Evolutionary conservation across 768 basidiomycete genomes (phyloP), one percentile per base, ranked within the genome.

Genomic region (Tylopilus intermedius): DNA sequence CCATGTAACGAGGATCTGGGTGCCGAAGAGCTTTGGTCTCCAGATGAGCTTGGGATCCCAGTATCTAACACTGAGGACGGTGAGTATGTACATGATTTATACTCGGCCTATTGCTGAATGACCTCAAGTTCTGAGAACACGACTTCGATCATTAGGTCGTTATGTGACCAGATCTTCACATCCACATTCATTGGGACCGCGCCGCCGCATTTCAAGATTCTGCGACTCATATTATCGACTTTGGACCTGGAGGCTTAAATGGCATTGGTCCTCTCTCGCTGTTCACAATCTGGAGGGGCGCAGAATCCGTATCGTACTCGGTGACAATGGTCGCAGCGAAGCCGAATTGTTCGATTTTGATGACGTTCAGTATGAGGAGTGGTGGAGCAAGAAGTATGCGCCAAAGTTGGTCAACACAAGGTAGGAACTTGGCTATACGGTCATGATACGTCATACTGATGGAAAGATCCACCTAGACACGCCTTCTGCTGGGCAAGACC

Each of bases 31-130:
- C 65, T 95, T 22, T 94, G 91, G 90, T 66, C 71, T 22, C 60
- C 77, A 1, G 70, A 74, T 24, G 86, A 90, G 39, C 74, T 98
- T 42, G 78, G 76, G 37, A 87, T 96, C 58, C 83, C 93, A 5
- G 90, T 98, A 18, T 97, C 81, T 70, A 81, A 97, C 69, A 98
- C 94, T 1, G 94, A 95, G 65, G 80, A 87, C 76, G 96, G 94
- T 92, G 61, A 52, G 83, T 75, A 29, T 50, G 49, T 50, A 45
- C 24, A 38, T 54, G 40, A 58, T 45, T 57, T 45, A 67, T 24
- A 63, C 59, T 44, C 11, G 48, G 44, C 40, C 45, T 54, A 38
- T 55, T 43, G 47, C 62, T 70, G 18, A 66, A 45, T 11, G 9
- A 32, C 30, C 15, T 45, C 5, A 0, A 94, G 95, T 48, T 80